Conservation (phyloP, 1,284 basidiomycete species). For the Leccinum solheimii region DNA sequence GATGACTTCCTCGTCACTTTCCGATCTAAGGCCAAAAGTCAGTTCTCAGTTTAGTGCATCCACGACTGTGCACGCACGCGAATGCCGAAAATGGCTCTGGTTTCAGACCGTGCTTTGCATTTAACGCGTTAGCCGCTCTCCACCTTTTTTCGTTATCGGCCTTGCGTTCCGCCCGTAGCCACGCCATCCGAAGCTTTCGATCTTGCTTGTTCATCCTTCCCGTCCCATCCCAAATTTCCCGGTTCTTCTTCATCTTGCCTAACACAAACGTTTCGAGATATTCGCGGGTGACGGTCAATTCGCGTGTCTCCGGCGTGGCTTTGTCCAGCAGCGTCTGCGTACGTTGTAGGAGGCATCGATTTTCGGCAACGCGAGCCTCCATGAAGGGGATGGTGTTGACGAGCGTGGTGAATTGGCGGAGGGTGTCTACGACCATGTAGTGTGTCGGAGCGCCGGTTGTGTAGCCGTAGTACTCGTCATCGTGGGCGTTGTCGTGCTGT, state of each 20-base stretch:
- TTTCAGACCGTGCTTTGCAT: slow-evolving; percentile 6
- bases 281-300: slow-evolving; percentile 28
- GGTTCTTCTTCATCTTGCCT: slow-evolving; percentile 31
- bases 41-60: not conserved
- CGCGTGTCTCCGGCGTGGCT: slow-evolving; percentile 21
- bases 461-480: slow-evolving; percentile 5
- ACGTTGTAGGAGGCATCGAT: slow-evolving; percentile 22
- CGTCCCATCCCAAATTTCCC: slow-evolving; percentile 35
- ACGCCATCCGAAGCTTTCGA: slow-evolving; percentile 38
- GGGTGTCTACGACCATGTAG: slow-evolving; percentile 31
- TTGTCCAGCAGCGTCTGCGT: slow-evolving; percentile 17
- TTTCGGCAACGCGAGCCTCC: slow-evolving; percentile 24
- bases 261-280: slow-evolving; percentile 27
- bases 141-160: slow-evolving; percentile 21
- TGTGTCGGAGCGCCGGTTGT: slow-evolving; percentile 20
- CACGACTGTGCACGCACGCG: slow-evolving; percentile 18
- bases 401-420: slow-evolving; percentile 29
- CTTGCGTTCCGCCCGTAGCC: slow-evolving; percentile 33
- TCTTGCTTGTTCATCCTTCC: slow-evolving; percentile 33
- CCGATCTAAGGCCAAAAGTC: slow-evolving; percentile 14
- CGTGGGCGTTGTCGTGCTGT: not conserved
- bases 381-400: slow-evolving; percentile 25
- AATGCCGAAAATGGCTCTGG: slow-evolving; percentile 25
- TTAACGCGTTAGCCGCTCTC: slow-evolving; percentile 22
- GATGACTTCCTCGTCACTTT: slow-evolving; percentile 29